Conservation (phyloP, 208 protist genomes). For the Leishmania gerbilli region DNA sequence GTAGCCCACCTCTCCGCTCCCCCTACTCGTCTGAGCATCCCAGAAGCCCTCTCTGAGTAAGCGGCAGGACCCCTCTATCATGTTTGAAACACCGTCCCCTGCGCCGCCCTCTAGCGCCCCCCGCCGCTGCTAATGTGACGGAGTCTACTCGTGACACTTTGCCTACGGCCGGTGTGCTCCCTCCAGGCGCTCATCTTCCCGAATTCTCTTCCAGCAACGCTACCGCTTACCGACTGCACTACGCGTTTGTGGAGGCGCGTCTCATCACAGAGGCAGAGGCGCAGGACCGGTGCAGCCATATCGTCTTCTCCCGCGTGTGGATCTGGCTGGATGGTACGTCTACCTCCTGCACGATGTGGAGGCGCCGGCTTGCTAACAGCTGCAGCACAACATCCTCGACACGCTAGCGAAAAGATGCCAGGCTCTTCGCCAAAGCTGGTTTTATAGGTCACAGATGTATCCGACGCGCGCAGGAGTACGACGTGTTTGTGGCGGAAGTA, state of each 20-base stretch:
- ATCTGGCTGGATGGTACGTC: slow-evolving; percentile 39
- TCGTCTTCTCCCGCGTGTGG: slow-evolving; percentile 21
- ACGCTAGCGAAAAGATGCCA: slow-evolving; percentile 6
- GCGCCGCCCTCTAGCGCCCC: background rate
- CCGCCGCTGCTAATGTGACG: background rate
- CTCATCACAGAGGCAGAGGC: slow-evolving; percentile 24
- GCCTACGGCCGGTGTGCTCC: background rate
- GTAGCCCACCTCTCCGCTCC: background rate
- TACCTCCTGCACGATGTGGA: slow-evolving; percentile 31
- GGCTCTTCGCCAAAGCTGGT: slow-evolving; percentile 25
- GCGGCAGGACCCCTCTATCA: background rate
- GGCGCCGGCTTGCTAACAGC: background rate
- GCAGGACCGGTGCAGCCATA: slow-evolving; percentile 8
- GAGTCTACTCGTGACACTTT: background rate
- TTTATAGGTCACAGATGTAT: slow-evolving; percentile 19
- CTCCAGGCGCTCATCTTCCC: background rate
- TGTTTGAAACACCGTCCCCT: background rate
- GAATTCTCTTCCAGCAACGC: background rate
- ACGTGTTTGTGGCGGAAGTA: slow-evolving; percentile 33
- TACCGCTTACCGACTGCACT: slow-evolving; percentile 15
- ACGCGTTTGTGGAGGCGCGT: slow-evolving; percentile 28
- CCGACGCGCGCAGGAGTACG: slow-evolving; percentile 29
- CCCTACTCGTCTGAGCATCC: background rate
- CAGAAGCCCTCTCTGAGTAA: background rate
- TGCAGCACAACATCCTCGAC: slow-evolving; percentile 16